Base-by-base conservation (phyloP, 495 filamentous ascomycete species). In the Recurvomyces mirabilis region DNA sequence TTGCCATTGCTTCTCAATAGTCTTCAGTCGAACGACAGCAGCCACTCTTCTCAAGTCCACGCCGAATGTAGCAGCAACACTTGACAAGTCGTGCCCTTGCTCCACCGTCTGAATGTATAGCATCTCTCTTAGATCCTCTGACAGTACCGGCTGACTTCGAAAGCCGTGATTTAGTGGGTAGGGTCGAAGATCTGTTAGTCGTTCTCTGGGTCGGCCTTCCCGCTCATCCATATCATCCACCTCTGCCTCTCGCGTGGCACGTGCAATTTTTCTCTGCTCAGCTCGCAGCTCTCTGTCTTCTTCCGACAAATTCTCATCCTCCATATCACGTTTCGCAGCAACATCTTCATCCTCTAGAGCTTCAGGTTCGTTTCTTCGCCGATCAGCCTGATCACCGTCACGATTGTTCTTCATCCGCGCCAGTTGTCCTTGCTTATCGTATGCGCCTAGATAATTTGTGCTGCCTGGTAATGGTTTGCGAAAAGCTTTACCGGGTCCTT, bases 41-140 rank as follows among this genome's bases (percentile, higher is more conserved):
- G 76, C 93, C 17, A 98, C 82, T 41, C 91, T 73, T 51, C 81
- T 73, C 68, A 96, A 82, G 48, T 89, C 86, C 9, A 98, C 81
- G 13, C 74, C 73, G 38, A 83, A 66, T 46, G 81, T 70, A 1
- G 78, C 82, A 67, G 84, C 91, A 24, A 93, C 86, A 39, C 70
- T 72, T 49, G 84, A 78, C 35, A 96, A 67, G 47, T 78, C 79
- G 61, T 77, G 66, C 38, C 81, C 79, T 17, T 77, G 41, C 28
- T 56, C 59, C 53, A 79, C 73, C 20, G 94, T 75, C 34, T 69
- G 70, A 11, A 65, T 30, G 61, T 83, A 91, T 41, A 98, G 86
- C 41, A 76, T 65, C 50, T 89, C 79, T 22, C 84, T 71, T 18
- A 91, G 63, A 26, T 71, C 71, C 46, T 89, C 84, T 45, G 78